A percentile compares a stretch with the other conserved stretches of the same genome.
Conservation (phyloP, 495 filamentous ascomycete genomes). For the Viridothelium virens region DNA sequence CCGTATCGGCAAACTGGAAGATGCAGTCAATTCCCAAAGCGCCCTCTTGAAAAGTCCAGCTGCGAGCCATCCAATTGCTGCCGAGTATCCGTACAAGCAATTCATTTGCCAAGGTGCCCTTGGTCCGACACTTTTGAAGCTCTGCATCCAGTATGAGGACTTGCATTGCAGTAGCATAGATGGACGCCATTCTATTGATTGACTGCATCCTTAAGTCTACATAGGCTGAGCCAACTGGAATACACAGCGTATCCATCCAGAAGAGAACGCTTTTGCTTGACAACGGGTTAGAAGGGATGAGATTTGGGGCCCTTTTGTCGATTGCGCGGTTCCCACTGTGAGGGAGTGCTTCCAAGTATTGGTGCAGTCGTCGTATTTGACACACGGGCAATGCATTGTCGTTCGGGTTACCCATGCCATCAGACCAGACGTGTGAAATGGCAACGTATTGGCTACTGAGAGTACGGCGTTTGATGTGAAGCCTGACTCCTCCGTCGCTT, state of each 20-base stretch:
- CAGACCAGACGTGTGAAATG: constrained; percentile 13
- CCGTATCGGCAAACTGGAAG: background rate
- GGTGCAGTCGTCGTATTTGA: background rate
- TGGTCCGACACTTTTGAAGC: background rate
- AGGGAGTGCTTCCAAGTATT: background rate
- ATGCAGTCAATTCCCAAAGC: background rate
- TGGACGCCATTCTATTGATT: constrained; percentile 1
- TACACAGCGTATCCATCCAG: constrained; percentile 4
- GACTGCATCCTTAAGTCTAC: background rate
- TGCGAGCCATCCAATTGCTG: background rate
- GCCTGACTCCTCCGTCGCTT: background rate
- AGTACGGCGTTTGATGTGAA: background rate
- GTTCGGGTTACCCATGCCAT: background rate
- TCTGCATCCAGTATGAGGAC: constrained; percentile 7
- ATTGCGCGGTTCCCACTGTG: background rate
- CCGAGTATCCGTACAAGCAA: background rate
- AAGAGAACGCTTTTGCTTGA: background rate
- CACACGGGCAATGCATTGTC: constrained; percentile 4
- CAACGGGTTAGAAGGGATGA: background rate
- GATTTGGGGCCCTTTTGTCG: background rate
- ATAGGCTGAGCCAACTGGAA: background rate
- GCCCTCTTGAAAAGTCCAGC: background rate
- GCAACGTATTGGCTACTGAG: constrained; percentile 8
- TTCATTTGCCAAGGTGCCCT: background rate
- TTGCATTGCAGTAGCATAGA: background rate